Base-by-base conservation (phyloP, 805 yeast species). In the Cyberlindnera misumaiensis region DNA sequence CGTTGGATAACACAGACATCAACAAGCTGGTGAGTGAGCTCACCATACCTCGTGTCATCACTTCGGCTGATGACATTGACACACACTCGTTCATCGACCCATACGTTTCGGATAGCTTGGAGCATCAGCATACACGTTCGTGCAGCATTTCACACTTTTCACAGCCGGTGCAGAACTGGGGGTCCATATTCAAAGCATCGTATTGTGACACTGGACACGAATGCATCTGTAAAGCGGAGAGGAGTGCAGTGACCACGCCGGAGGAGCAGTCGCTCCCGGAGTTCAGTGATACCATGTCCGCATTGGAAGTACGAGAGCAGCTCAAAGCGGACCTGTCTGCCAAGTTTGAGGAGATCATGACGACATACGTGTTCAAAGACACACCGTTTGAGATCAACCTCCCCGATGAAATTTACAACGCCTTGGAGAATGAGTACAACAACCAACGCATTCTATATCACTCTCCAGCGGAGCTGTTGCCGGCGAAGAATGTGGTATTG, bases 351-450 rank as follows among this genome's bases (percentile, higher is more conserved):
- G 42, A 49, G 37, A 66, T 75, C 30, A 53, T 75, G 13, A 43
- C 49, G 16, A 54, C 48, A n/a, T 75, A 65, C 48, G 63, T 75
- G 29, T 40, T 46, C 11, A 60, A 58, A 11, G 63, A 70, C 39
- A 61, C 80, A 1, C 65, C 68, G 3, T 60, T 59, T 30, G 77
- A 75, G 51, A 63, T 75, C 42, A 75, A 75, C 51, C 45, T 75
- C 17, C 69, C 77, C 0, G 51, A 60, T 42, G 58, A 61, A 7
- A 56, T 70, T 3, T 60, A 54, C 42, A 52, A 59, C 12, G 48
- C 46, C 14, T 43, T 60, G n/a, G 40, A 58, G 10, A 17, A 31
- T 10, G 68, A 62, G 37, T 49, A 51, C 26, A 34, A 46, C 6
- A 39, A 48, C 35, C 33, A 33, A 12, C 38, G 46, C 16, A 45